These are phyloP conservation scores for Oryza meridionalis DNA, from an alignment of 176 grass and related monocot genomes.

Conservation along the genomic window DNA sequence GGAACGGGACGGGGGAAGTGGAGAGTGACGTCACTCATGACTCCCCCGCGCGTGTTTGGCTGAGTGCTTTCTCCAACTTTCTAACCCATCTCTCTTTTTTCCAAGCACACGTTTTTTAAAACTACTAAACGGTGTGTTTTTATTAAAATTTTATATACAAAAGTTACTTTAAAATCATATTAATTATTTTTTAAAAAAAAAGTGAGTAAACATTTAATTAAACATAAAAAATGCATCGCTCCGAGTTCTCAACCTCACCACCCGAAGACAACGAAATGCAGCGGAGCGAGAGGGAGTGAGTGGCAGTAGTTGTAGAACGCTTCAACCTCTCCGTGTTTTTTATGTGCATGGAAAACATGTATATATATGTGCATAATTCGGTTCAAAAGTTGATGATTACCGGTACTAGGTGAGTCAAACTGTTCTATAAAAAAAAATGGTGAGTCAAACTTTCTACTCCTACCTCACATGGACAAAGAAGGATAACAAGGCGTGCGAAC, in stretches of 20 bases:
- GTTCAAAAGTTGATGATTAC: neutral
- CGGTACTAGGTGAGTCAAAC: neutral
- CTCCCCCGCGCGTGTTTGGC: neutral
- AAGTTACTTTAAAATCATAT: too few species aligned
- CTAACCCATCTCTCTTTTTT: too few species aligned
- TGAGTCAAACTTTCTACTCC: neutral
- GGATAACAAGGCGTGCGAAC: neutral
- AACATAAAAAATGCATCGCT: too few species aligned
- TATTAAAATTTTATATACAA: too few species aligned
- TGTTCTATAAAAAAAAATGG: too few species aligned
- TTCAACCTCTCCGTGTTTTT: neutral
- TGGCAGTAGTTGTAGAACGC: neutral
- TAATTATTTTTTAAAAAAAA: too few species aligned
- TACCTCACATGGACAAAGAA: neutral
- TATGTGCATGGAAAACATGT: neutral
- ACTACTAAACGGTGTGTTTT: too few species aligned
- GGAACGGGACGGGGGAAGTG: neutral
- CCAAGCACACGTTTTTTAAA: too few species aligned
- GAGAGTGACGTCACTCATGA: neutral
- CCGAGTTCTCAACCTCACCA: too few species aligned
- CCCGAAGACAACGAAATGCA: too few species aligned
- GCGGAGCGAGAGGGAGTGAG: neutral
- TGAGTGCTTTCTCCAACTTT: too few species aligned
- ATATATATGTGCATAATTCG: neutral
- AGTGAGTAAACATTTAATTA: too few species aligned